A percentile compares a stretch with the other conserved stretches of the same genome.
phyloP scores from a whole-genome alignment of 306 rosid species.

The Lablab purpureus region DNA sequence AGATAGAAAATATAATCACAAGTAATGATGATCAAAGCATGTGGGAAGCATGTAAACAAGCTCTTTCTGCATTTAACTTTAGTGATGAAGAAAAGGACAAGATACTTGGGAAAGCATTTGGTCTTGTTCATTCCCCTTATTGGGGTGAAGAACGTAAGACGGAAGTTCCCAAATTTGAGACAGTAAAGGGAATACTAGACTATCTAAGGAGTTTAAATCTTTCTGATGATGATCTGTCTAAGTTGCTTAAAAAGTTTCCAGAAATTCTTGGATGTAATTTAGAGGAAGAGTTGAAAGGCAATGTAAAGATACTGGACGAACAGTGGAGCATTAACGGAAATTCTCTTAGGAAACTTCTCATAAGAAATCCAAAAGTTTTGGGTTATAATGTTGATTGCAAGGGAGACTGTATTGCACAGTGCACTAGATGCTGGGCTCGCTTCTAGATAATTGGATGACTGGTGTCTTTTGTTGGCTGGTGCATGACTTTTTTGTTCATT shows the following conservation, averaged over 20 bases:
- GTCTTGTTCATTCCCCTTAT: conserved; percentile 82
- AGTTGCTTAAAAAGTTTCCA: conserved; percentile 88
- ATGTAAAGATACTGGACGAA: conserved; percentile 71
- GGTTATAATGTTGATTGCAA: conserved; percentile 90
- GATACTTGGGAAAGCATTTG: conserved; percentile 92
- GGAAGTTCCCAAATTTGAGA: conserved; percentile 65
- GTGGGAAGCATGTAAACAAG: conserved; percentile 75
- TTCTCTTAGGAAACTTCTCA: conserved; percentile 77
- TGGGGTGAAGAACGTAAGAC: conserved; percentile 89
- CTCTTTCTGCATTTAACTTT: conserved; percentile 65
- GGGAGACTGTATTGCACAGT: conserved; percentile 93
- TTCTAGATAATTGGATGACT: conserved; percentile 56
- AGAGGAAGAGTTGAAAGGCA: conserved; percentile 73
- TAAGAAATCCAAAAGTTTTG: conserved; percentile 86
- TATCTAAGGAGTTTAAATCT: conserved; percentile 78
- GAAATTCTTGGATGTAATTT: conserved; percentile 92
- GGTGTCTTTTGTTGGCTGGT: neutral
- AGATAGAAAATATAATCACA: conserved; percentile 56
- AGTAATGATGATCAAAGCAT: conserved; percentile 64
- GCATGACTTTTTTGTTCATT: conserved; percentile 26
- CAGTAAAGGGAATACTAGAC: conserved; percentile 62
- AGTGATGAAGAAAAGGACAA: conserved; percentile 80
- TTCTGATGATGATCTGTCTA: conserved; percentile 75
- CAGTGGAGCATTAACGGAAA: conserved; percentile 85
- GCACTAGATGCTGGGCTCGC: conserved; percentile 98